Percentiles rank a stretch among this genome's conserved stretches.
These are phyloP conservation scores for Trichoderma polysporum DNA, from an alignment of 2,329 filamentous ascomycete species.

Conservation along the genomic window DNA sequence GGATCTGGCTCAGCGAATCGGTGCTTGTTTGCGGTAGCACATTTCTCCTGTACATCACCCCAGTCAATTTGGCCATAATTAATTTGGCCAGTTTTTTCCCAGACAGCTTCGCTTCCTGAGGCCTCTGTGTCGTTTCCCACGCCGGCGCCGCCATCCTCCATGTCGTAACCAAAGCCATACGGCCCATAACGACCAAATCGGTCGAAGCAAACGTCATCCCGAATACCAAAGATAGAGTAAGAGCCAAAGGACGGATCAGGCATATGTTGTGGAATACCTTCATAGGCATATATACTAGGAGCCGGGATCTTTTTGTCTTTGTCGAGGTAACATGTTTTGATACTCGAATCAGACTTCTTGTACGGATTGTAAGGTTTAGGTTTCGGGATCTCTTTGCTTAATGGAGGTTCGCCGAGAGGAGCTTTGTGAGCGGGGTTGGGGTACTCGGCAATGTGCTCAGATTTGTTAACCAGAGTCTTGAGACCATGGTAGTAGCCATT, in stretches of 20 bases:
- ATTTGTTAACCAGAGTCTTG: slow-evolving; percentile 62
- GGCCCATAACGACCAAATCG: slow-evolving; percentile 80
- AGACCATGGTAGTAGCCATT: slow-evolving; percentile 79
- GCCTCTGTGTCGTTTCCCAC: slow-evolving; percentile 72
- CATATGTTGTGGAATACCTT: slow-evolving; percentile 71
- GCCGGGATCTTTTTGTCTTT: slow-evolving; percentile 54
- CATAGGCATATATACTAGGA: slow-evolving; percentile 66
- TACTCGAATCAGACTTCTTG: slow-evolving; percentile 52
- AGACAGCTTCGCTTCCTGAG: slow-evolving; percentile 63
- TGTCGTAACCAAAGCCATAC: slow-evolving; percentile 81
- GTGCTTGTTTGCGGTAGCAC: slow-evolving; percentile 59
- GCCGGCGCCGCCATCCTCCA: slow-evolving; percentile 67
- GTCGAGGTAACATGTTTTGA: slow-evolving; percentile 65
- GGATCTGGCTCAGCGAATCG: slow-evolving; percentile 52
- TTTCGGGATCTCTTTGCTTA: slow-evolving; percentile 41
- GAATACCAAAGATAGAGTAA: slow-evolving; percentile 69
- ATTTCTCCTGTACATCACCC: slow-evolving; percentile 53
- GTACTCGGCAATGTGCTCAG: slow-evolving; percentile 71
- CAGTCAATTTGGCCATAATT: slow-evolving; percentile 57
- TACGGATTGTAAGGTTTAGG: slow-evolving; percentile 66
- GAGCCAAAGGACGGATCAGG: slow-evolving; percentile 77
- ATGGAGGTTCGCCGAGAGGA: slow-evolving; percentile 36
- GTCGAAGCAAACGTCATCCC: slow-evolving; percentile 82
- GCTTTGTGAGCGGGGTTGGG: slow-evolving; percentile 47
- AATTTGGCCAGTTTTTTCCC: slow-evolving; percentile 55